phyloP scores from a whole-genome alignment of 768 basidiomycete species.

The Leccinum boreale region DNA sequence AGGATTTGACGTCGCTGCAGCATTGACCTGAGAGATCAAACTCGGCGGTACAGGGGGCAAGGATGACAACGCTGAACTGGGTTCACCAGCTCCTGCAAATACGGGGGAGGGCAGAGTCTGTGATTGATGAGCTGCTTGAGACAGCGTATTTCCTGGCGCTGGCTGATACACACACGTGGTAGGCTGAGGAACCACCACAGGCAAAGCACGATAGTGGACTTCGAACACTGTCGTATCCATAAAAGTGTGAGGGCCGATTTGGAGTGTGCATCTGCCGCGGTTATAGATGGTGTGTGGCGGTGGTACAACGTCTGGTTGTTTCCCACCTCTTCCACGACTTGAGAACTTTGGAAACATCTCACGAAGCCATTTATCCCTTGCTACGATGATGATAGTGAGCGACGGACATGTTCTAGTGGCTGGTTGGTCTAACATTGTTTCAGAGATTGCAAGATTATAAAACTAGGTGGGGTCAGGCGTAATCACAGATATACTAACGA shows the following conservation, averaged over 20 bases:
- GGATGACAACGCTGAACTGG: conserved; percentile 45
- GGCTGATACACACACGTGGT: conserved; percentile 29
- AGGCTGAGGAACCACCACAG: conserved; percentile 17
- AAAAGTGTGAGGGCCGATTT: conserved; percentile 76
- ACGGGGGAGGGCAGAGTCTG: conserved; percentile 16
- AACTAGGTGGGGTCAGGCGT: conserved; percentile 37
- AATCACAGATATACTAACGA: background rate
- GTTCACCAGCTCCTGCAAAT: conserved; percentile 24
- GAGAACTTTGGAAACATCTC: conserved; percentile 70
- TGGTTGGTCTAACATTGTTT: conserved; percentile 54
- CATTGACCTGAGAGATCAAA: conserved; percentile 61
- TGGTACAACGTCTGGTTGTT: conserved; percentile 48
- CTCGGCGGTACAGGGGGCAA: conserved; percentile 49
- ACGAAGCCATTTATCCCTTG: conserved; percentile 68
- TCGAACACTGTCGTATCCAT: conserved; percentile 67
- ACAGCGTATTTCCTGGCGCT: conserved; percentile 18
- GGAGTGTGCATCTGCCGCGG: conserved; percentile 65
- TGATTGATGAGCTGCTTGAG: conserved; percentile 31
- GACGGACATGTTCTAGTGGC: conserved; percentile 10
- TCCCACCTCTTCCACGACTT: conserved; percentile 57
- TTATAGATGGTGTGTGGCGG: conserved; percentile 66
- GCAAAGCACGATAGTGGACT: conserved; percentile 59
- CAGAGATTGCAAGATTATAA: conserved; percentile 61
- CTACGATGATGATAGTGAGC: conserved; percentile 35
- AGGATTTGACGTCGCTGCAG: conserved; percentile 63